Conservation (phyloP, 345 rosid species). For the Populus alba region DNA sequence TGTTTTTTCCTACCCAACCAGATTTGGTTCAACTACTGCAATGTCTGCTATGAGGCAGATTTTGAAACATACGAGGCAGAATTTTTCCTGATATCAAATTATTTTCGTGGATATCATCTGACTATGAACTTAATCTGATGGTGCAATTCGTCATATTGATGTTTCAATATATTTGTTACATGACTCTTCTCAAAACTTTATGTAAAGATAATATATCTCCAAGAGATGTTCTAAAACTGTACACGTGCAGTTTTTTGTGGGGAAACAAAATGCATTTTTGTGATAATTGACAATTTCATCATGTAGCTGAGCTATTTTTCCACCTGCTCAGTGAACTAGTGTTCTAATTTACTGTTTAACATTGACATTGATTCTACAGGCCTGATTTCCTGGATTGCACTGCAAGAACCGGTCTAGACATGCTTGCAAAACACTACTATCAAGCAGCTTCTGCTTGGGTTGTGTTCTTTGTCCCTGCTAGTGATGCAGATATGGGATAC, state of each 20-base stretch:
- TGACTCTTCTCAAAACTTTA: background rate
- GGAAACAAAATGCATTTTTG: background rate
- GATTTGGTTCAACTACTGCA: background rate
- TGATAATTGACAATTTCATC: background rate
- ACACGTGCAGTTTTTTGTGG: background rate
- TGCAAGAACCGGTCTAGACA: constrained; percentile 89
- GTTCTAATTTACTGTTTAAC: background rate
- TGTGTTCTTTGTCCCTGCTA: constrained; percentile 86
- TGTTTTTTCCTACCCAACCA: too few relatives aligned
- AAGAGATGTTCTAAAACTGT: background rate
- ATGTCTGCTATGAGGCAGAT: background rate
- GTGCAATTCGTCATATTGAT: too few relatives aligned
- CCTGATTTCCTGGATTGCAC: constrained; percentile 95
- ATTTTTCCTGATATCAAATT: background rate
- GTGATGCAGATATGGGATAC: constrained; percentile 78
- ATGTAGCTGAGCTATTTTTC: background rate
- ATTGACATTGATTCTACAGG: constrained; percentile 39
- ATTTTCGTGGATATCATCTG: background rate
- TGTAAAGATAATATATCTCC: background rate
- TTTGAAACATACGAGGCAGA: background rate
- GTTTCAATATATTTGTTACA: too few relatives aligned
- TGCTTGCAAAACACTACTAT: constrained; percentile 92
- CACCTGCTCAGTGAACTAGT: background rate
- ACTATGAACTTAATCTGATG: background rate
- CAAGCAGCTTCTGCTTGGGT: constrained; percentile 94